phyloP scores from a whole-genome alignment of 2,329 filamentous ascomycete species.

The Fusarium sp. region DNA sequence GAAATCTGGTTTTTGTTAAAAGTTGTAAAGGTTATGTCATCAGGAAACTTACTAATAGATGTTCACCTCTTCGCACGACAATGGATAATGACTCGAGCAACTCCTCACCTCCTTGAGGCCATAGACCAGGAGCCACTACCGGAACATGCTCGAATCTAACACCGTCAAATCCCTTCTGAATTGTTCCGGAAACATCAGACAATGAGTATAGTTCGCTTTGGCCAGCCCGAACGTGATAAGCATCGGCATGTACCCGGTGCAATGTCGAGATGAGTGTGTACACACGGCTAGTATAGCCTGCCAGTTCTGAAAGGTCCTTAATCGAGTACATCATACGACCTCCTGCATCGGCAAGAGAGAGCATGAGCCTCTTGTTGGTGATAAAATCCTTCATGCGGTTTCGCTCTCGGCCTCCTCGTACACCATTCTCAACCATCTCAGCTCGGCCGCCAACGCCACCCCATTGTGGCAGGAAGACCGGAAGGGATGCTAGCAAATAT shows the following conservation, averaged over 20 bases:
- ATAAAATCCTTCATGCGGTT: constrained; percentile 98
- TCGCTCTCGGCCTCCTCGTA: constrained; percentile 72
- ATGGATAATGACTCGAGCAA: constrained; percentile 89
- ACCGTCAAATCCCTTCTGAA: constrained; percentile 94
- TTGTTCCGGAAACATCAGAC: constrained; percentile 91
- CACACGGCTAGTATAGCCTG: constrained; percentile 94
- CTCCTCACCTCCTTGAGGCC: constrained; percentile 91
- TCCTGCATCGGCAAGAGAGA: constrained; percentile 94
- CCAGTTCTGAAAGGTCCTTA: constrained; percentile 95
- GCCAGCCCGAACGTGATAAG: constrained; percentile 76
- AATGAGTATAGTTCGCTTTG: constrained; percentile 86
- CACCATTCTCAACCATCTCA: constrained; percentile 66
- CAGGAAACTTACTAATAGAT: constrained; percentile 71
- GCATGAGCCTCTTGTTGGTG: constrained; percentile 98
- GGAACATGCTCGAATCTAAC: constrained; percentile 93
- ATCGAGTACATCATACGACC: constrained; percentile 99
- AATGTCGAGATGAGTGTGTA: constrained; percentile 96
- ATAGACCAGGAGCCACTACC: constrained; percentile 86
- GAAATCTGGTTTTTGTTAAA: constrained; percentile 68
- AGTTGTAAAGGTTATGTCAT: not conserved
- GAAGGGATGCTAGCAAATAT: constrained; percentile 90
- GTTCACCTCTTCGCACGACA: constrained; percentile 88
- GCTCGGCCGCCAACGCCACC: constrained; percentile 80
- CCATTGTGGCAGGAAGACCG: constrained; percentile 94
- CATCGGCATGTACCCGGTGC: constrained; percentile 90